Evolutionary conservation across 768 basidiomycete genomes (phyloP), one percentile per base, ranked within the genome.

Genomic region (Trametes gibbosa): DNA sequence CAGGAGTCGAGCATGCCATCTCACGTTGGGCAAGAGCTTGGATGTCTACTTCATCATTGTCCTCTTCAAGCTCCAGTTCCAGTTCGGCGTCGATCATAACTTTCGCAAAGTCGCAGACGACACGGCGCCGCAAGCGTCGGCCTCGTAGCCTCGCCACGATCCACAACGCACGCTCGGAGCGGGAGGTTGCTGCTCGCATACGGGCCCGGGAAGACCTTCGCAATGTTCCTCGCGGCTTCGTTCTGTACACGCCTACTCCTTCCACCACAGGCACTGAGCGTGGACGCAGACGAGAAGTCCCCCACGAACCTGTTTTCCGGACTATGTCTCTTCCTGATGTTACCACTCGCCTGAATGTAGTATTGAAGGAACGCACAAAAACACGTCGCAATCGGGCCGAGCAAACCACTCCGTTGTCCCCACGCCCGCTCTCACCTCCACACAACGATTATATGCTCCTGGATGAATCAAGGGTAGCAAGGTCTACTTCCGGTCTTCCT

Each of bases 1-100:
- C 85, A 1, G 80, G 86, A 37, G 79, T 90, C 10, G 89, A 91
- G 63, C 77, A 80, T 49, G 88, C 88, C 7, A 88, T 90, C 58
- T 74, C 84, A 37, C 81, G 84, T 59, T 91, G 89, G 89, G 87
- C 87, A 21, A 76, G 83, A 61, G 77, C 78, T 41, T 78, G 77
- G 66, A 73, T 75, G 1, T 74, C 77, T 0, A 68, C 74, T 1
- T 75, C 81, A 0, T 79, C 79, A 2, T 32, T 66, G 1, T 77
- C 80, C 0, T 78, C 80, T 3, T 72, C 76, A 2, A 65, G 66
- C 65, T 76, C 70, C 67, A 65, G 66, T 64, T 76, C 70, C 67
- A 78, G 76, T 27, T 72, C 70, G 25, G 74, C 77, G n/a, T 79
- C 80, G 25, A 70, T 74, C 59, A 75, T 80, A 14, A 67, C 75